Percentiles rank a stretch among this genome's conserved stretches.
Conservation (phyloP, 1,284 basidiomycete genomes). For the Hypsizygus ulmarius region DNA sequence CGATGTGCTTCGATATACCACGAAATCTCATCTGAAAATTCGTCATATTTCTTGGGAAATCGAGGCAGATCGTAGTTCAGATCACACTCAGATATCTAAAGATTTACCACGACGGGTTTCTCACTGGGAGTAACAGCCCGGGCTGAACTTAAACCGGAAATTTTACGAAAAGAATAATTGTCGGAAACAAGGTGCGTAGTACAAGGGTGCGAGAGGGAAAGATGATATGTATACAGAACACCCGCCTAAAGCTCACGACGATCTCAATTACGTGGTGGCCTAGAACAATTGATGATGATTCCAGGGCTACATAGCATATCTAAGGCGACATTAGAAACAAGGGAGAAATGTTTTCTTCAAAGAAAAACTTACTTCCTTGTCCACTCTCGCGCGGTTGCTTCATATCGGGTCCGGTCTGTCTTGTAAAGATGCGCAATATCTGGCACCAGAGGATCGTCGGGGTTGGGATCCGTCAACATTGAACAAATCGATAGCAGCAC, state of each 20-base stretch:
- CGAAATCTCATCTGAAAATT: no score
- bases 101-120: no score
- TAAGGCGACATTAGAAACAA: constrained; percentile 18
- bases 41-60: no score
- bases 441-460: constrained; percentile 84
- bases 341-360: neutral
- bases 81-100: neutral
- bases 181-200: constrained; percentile 18
- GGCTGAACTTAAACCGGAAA: neutral
- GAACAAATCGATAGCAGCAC: constrained; percentile 94
- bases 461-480: constrained; percentile 96
- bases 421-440: constrained; percentile 91
- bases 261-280: constrained; percentile 7
- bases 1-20: no score
- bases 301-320: constrained; percentile 40
- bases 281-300: constrained; percentile 12
- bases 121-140: neutral
- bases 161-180: constrained; percentile 17
- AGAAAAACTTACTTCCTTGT: constrained; percentile 81
- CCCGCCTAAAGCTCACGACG: constrained; percentile 18
- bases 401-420: constrained; percentile 91
- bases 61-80: no score
- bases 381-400: constrained; percentile 95
- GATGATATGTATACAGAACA: constrained; percentile 35
- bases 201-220: constrained; percentile 19